A percentile compares a stretch with the other conserved stretches of the same genome.
These are phyloP conservation scores for Hippophae gyantsensis DNA, from an alignment of 306 rosid genomes.

Conservation along the genomic window DNA sequence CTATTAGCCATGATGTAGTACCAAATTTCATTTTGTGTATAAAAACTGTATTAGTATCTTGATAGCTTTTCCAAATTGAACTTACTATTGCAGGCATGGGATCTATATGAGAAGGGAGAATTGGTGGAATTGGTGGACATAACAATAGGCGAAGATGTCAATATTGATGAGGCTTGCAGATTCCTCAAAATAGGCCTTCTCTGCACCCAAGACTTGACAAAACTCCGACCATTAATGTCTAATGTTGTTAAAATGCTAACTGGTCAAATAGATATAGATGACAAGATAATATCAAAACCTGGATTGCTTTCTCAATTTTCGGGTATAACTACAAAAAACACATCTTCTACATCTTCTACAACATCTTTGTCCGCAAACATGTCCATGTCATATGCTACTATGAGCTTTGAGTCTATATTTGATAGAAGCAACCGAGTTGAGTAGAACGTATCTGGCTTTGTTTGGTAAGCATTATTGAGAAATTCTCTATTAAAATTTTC, in stretches of 20 bases:
- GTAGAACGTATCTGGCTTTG: not conserved
- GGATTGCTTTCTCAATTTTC: slow-evolving; percentile 53
- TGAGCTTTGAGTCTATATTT: slow-evolving; percentile 62
- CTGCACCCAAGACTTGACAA: slow-evolving; percentile 73
- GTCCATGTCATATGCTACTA: slow-evolving; percentile 37
- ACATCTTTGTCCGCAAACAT: slow-evolving; percentile 26
- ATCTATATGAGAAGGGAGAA: slow-evolving; percentile 40
- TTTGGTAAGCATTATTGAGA: not conserved
- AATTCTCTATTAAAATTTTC: not conserved
- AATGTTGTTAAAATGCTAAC: slow-evolving; percentile 49
- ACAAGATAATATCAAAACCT: slow-evolving; percentile 44
- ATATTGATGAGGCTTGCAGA: slow-evolving; percentile 47
- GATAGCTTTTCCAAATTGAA: not conserved
- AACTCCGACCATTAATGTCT: slow-evolving; percentile 72
- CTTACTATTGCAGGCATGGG: slow-evolving; percentile 49
- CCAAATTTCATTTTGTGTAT: not conserved
- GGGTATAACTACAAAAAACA: slow-evolving; percentile 19
- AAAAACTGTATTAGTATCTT: not conserved
- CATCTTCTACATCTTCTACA: slow-evolving; percentile 18
- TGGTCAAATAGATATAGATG: slow-evolving; percentile 40
- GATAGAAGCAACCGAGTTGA: slow-evolving; percentile 38
- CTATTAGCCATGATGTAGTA: not conserved
- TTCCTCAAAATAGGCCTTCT: slow-evolving; percentile 61
- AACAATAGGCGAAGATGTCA: slow-evolving; percentile 20
- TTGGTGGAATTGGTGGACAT: slow-evolving; percentile 46